Base-by-base conservation (phyloP, 164 flowering plant genomes). In the Berberis vulgaris region DNA sequence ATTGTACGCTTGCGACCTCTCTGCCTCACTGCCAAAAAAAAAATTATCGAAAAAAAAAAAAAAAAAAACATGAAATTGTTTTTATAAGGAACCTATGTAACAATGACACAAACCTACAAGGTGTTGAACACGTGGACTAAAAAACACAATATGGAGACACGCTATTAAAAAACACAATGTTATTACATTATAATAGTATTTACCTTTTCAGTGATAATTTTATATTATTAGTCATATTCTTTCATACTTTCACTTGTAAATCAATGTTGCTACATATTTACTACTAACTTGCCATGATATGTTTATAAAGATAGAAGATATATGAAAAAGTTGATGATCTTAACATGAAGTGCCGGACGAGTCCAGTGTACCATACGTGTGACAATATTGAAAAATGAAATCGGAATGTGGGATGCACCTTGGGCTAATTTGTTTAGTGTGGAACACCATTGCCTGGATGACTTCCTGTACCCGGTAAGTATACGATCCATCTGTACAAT, bases 361-460 rank as follows among this genome's bases (percentile, higher is more conserved):
- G 9, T 59, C 26, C 26, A 26, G 26, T 26, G 26, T 26, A 26
- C 26, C n/a, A 42, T 42, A 43, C 2, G 7, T 7, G 40, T 41
- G 40, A 11, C 43, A 40, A 42, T 8, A 41, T 40, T 3, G 43
- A 26, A 56, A 57, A 57, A 0, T 40, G 40, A 62, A 39, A 59
- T 4, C 42, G 4, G 8, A 59, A 49, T 7, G 46, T 0, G 59
- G 4, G 13, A 40, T 26, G 41, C 38, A 94, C 99, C 99, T 85
- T 95, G 86, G 65, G 94, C 90, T 26, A 91, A 80, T 80, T 91
- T 95, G 78, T 91, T 95, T 63, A 79, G 62, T 43, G 97, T 91
- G 44, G 97, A 78, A 11, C 85, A 91, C 97, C 97, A 95, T 64
- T 89, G 99, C 79, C 87, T 95, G 44, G 97, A 89, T 56, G 90